Evolutionary conservation across 176 grass and related monocot species (phyloP), one percentile per base, ranked within the genome.

Genomic region (Cymbopogon citratus): DNA sequence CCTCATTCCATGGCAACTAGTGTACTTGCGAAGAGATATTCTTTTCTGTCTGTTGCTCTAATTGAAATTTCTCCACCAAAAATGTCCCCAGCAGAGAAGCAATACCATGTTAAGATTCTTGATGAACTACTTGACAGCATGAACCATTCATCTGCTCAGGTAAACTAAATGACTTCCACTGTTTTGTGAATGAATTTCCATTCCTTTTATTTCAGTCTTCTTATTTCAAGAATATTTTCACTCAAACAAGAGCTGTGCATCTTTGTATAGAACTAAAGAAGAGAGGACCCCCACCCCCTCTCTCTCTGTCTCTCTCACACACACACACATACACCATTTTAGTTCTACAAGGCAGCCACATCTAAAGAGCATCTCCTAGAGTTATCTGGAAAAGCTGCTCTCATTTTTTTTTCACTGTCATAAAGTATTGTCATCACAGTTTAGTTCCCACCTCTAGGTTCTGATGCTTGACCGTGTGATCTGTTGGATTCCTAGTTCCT

Each of bases 1-100:
- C 87, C 92, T 82, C 84, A 88, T 63, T 89, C 89, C 19, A 73
- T 87, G 82, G 69, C 88, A 28, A 98, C 92, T 63, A 95, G 85
- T 31, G 62, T 93, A 77, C 90, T 93, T 80, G 92, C 96, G 23
- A 98, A 95, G 88, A 95, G 96, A 86, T 98, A 98, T 88, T 91
- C 92, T 77, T 93, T 98, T 87, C 82, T 95, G 1, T 91, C 92
- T 71, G 87, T 95, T 81, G 90, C 92, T 79, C 84, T 98, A 67
- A 87, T 85, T 33, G 95, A 98, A 92, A 92, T 98, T 78, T 98
- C 85, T 76, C 73, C 96, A 84, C 88, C 83, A 49, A 87, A 82
- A 63, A 98, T 98, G 92, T 90, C 92, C 43, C 48, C 38, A 25
- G 65, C 61, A 46, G 96, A 98, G 79, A 73, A 84, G 45, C 82